Conservation (phyloP, 139 green algal genomes). For the Auxenochlorella pyrenoidosa region DNA sequence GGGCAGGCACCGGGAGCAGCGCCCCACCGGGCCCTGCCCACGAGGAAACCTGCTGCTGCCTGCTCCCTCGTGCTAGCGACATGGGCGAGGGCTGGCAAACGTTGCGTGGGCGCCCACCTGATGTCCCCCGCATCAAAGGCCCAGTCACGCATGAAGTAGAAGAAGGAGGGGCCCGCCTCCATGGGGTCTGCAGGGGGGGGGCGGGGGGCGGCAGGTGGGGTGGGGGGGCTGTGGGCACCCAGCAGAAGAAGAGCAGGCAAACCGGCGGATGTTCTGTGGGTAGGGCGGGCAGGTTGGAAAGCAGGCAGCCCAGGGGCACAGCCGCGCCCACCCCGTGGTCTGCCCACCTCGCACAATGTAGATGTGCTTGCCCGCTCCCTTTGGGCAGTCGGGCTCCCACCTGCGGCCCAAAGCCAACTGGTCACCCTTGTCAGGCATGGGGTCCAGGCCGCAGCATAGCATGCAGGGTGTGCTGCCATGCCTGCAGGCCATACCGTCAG, state of each 20-base stretch:
- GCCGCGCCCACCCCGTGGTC: neutral
- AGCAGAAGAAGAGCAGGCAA: too few species aligned
- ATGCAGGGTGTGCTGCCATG: neutral
- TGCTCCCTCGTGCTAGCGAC: too few species aligned
- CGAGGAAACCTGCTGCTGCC: too few species aligned
- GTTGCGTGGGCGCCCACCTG: too few species aligned
- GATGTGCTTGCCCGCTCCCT: slow-evolving; percentile 47
- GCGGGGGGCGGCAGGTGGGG: neutral
- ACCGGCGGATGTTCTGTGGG: too few species aligned
- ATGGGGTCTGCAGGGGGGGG: slow-evolving; percentile 24
- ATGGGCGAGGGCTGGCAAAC: too few species aligned
- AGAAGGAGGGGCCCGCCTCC: slow-evolving; percentile 56
- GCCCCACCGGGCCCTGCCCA: too few species aligned
- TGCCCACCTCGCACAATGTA: slow-evolving; percentile 40
- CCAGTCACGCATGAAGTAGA: slow-evolving; percentile 49
- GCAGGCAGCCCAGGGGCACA: too few species aligned
- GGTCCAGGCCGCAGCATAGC: neutral
- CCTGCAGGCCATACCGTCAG: too few species aligned
- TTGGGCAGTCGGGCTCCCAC: neutral
- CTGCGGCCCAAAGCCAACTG: neutral
- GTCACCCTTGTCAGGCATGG: neutral
- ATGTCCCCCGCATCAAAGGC: slow-evolving; percentile 11
- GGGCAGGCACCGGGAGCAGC: too few species aligned
- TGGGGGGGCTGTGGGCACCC: neutral
- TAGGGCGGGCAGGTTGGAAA: too few species aligned